Base-by-base conservation (phyloP, 164 flowering plant genomes). In the Kalanchoe fedtschenkoi region DNA sequence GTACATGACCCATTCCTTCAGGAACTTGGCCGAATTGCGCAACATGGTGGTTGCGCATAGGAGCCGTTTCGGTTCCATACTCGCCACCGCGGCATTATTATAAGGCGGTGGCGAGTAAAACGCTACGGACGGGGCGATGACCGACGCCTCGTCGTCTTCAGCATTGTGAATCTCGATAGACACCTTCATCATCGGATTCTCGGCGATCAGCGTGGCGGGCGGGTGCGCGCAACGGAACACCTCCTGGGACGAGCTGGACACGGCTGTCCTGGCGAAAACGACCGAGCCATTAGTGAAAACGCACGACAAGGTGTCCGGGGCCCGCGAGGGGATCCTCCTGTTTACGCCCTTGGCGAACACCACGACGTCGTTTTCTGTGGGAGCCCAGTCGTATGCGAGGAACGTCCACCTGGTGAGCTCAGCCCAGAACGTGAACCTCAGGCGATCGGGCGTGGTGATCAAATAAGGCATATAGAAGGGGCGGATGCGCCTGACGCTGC, bases 31-130 rank as follows among this genome's bases (percentile, higher is more conserved):
- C 61, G 72, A 86, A 69, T 89, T 81, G 76, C 82, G 81, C 6
- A 84, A 85, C 93, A 91, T 89, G 11, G 96, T 87, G 62, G 79
- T 69, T 10, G 95, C 92, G 78, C 97, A 91, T 37, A 85, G n/a
- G 0, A 15, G 6, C 71, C 62, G 69, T 77, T 69, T 15, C 15
- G 5, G 76, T n/a, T n/a, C n/a, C n/a, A n/a, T n/a, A n/a, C n/a
- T n/a, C n/a, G n/a, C n/a, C n/a, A n/a, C n/a, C n/a, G n/a, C n/a
- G n/a, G n/a, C n/a, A n/a, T n/a, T n/a, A n/a, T n/a, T n/a, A n/a
- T n/a, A n/a, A n/a, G n/a, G n/a, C n/a, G n/a, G n/a, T n/a, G n/a
- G 78, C 1, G 59, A 63, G 71, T 87, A 87, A 43, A 76, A 74
- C 56, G 96, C 95, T 2, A 84, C 77, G 10, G 90, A 76, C 0